Base-by-base conservation (phyloP, 164 flowering plant genomes). In the grape (Vitis vinifera) region DNA sequence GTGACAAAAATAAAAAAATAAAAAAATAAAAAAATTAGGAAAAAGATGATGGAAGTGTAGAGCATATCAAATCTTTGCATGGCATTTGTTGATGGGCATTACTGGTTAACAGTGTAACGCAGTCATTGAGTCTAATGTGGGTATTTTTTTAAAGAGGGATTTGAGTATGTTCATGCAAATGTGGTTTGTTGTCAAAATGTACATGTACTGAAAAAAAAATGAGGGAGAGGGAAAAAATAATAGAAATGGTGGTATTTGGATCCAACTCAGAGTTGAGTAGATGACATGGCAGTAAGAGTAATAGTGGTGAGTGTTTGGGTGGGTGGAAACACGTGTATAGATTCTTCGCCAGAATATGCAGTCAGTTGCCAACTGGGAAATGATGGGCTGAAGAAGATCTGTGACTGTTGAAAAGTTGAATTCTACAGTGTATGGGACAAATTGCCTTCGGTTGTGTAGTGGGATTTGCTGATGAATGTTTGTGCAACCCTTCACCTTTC, bases 281-380 rank as follows among this genome's bases (percentile, higher is more conserved):
- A 14, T 53, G 56, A 53, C 56, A 13, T 53, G 56, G 56, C 56
- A 37, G 44, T 37, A 37, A 12, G n/a, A 53, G n/a, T n/a, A 53
- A 14, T 11, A 57, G 52, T 68, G 63, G 63, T 8, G 49, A 3
- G 49, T 48, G 68, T 57, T 49, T 63, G 23, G 11, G 19, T 31
- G 19, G 48, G 37, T 30, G 1, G 44, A 49, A 48, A 65, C 63
- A 59, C 69, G 69, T 71, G 74, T 59, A 51, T 58, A 59, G 74
- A 71, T 71, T 71, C 74, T 66, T 51, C 16, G 65, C 74, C 74
- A 71, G 63, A 64, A 72, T 72, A 30, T 63, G 23, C 58, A 65
- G 19, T 60, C 51, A 15, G 4, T 63, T 47, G 27, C 68, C 74
- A 65, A 65, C 62, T 14, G n/a, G 52, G 27, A 37, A 16, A n/a